phyloP scores from a whole-genome alignment of 306 rosid genomes.

The Neltuma alba region DNA sequence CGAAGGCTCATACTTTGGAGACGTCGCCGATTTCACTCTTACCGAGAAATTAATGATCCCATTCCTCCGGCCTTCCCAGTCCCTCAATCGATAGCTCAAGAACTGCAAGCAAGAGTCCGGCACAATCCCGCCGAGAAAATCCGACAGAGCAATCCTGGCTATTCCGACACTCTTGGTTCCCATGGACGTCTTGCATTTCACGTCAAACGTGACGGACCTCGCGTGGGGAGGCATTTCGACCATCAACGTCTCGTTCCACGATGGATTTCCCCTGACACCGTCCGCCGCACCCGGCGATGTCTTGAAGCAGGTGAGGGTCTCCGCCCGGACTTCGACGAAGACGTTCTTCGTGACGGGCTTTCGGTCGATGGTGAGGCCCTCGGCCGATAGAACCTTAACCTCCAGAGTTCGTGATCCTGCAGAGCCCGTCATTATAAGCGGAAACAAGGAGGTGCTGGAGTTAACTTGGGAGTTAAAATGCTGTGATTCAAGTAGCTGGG shows the following conservation, averaged over 20 bases:
- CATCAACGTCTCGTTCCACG: conserved; percentile 54
- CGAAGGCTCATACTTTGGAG: neutral
- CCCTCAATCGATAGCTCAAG: conserved; percentile 65
- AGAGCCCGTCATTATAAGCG: neutral
- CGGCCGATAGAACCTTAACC: conserved; percentile 50
- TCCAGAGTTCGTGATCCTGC: conserved; percentile 39
- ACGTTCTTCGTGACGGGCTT: conserved; percentile 40
- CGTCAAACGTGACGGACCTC: conserved; percentile 43
- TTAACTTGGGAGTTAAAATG: neutral
- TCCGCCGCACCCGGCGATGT: conserved; percentile 33
- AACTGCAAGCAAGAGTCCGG: conserved; percentile 50
- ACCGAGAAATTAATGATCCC: conserved; percentile 69
- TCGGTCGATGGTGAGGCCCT: conserved; percentile 43
- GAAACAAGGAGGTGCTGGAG: no score
- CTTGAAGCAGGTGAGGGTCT: conserved; percentile 30
- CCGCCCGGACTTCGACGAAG: conserved; percentile 48
- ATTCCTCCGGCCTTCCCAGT: conserved; percentile 49
- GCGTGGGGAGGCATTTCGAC: conserved; percentile 48
- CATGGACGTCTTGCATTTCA: conserved; percentile 46
- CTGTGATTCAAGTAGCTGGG: neutral
- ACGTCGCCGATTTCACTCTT: conserved; percentile 32
- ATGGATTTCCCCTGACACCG: conserved; percentile 23
- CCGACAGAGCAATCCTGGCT: conserved; percentile 36
- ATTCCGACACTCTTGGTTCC: conserved; percentile 41
- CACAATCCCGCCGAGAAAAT: conserved; percentile 40